Evolutionary conservation across 805 yeast genomes (phyloP).

Genomic region (Candida ortonii): DNA sequence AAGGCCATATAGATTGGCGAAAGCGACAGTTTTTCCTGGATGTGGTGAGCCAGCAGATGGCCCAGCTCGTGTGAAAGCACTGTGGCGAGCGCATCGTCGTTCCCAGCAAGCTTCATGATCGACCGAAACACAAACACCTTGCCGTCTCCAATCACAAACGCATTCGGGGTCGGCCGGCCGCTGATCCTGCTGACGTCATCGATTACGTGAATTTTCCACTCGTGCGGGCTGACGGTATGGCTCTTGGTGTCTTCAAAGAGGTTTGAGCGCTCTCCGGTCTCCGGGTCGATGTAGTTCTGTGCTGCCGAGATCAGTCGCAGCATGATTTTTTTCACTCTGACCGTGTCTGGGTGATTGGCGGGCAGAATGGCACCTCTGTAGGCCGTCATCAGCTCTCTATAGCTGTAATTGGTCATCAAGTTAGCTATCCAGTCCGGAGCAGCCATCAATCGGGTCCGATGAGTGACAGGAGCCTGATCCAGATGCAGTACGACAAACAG

Average conservation of each 20-base stretch:
- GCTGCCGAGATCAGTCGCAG: constrained; percentile 60
- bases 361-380: constrained; percentile 58
- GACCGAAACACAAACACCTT: constrained; percentile 86
- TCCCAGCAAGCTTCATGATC: constrained; percentile 70
- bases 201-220: constrained; percentile 83
- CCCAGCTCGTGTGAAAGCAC: constrained; percentile 92
- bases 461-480: constrained; percentile 80
- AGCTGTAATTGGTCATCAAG: constrained; percentile 60
- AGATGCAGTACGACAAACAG: constrained; percentile 50
- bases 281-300: constrained; percentile 36
- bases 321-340: constrained; percentile 61
- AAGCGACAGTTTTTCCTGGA: constrained; percentile 75
- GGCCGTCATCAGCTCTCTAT: constrained; percentile 56
- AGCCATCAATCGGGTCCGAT: constrained; percentile 69
- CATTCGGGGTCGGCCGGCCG: constrained; percentile 81
- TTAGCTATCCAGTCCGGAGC: constrained; percentile 63
- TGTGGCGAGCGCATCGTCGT: constrained; percentile 93
- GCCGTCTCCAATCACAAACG: constrained; percentile 94
- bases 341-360: constrained; percentile 54
- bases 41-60: constrained; percentile 90
- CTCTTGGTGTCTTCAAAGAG: constrained; percentile 25
- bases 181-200: constrained; percentile 50
- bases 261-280: constrained; percentile 27
- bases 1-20: constrained; percentile 66
- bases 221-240: constrained; percentile 29